These are phyloP conservation scores for Verticillium nonalfalfae DNA, from an alignment of 2,329 filamentous ascomycete genomes.

Conservation along the genomic window DNA sequence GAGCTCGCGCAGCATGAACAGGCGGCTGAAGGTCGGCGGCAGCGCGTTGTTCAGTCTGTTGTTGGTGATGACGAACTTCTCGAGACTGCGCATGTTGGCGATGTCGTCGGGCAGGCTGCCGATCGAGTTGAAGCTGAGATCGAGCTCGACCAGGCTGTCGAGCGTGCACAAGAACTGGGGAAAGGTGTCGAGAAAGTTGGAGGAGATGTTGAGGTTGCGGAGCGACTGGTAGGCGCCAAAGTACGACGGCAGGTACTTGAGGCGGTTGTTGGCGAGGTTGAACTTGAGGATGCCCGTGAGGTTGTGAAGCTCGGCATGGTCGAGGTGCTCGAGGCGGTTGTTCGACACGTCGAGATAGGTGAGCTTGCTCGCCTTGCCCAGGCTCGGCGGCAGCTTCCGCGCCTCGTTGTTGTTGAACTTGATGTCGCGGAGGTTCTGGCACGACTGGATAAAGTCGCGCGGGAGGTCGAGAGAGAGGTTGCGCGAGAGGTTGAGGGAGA, in stretches of 20 bases:
- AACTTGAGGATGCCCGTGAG: constrained; percentile 76
- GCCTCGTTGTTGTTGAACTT: constrained; percentile 95
- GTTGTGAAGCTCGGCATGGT: constrained; percentile 73
- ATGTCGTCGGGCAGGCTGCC: constrained; percentile 69
- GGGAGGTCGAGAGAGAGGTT: constrained; percentile 91
- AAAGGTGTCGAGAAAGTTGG: constrained; percentile 82
- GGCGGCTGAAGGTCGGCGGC: constrained; percentile 63
- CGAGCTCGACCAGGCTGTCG: constrained; percentile 79
- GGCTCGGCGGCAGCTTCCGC: constrained; percentile 73
- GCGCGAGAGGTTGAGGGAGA: constrained; percentile 86
- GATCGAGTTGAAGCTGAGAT: constrained; percentile 95
- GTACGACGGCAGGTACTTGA: constrained; percentile 71
- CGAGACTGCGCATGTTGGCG: constrained; percentile 70
- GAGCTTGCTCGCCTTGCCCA: constrained; percentile 72
- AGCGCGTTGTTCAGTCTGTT: constrained; percentile 77
- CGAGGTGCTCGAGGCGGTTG: constrained; percentile 81
- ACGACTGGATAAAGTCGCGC: constrained; percentile 93
- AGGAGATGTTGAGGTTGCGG: constrained; percentile 84
- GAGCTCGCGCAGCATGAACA: constrained; percentile 77
- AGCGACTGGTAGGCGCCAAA: constrained; percentile 76
- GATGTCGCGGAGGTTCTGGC: constrained; percentile 86
- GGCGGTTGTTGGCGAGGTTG: constrained; percentile 87
- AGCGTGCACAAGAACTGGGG: constrained; percentile 80
- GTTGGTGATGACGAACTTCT: constrained; percentile 92
- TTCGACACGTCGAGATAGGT: constrained; percentile 94